Evolutionary conservation across 1,284 basidiomycete species (phyloP).

Genomic region (Leucoagaricus sp.): DNA sequence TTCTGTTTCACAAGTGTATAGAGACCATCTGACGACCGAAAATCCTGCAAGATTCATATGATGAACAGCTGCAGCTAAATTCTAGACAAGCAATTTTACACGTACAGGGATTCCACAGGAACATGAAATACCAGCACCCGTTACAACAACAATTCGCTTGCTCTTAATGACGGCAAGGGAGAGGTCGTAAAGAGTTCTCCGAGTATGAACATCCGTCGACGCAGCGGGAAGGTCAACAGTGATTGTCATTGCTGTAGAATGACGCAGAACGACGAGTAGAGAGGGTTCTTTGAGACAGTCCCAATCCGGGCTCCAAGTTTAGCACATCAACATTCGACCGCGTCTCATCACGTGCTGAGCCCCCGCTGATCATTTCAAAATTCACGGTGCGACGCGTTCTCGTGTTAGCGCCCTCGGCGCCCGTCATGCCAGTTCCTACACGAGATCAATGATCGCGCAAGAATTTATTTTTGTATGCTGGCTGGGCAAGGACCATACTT

Average conservation of each 20-base stretch:
- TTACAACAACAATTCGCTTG: conserved; percentile 85
- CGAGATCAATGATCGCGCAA: too few species aligned
- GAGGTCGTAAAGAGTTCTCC: conserved; percentile 64
- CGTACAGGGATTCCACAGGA: conserved; percentile 90
- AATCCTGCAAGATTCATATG: conserved; percentile 64
- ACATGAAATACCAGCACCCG: conserved; percentile 92
- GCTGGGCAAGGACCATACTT: too few species aligned
- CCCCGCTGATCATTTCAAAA: too few species aligned
- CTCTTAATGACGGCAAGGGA: conserved; percentile 79
- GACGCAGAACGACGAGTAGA: neutral
- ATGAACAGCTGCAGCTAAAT: conserved; percentile 10
- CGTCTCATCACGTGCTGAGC: conserved; percentile 13
- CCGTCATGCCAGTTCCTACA: neutral
- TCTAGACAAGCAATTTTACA: neutral
- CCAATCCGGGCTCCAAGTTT: conserved; percentile 10
- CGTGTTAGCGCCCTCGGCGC: neutral
- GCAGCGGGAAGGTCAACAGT: conserved; percentile 54
- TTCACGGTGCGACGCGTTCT: neutral
- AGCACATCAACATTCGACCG: conserved; percentile 12
- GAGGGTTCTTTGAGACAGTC: conserved; percentile 2
- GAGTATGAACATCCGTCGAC: conserved; percentile 48
- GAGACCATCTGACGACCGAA: conserved; percentile 85
- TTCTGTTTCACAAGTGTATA: conserved; percentile 86
- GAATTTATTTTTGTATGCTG: too few species aligned
- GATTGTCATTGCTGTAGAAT: conserved; percentile 48